Evolutionary conservation across 768 basidiomycete species (phyloP), one percentile per base, ranked within the genome.

Genomic region (Rhizopogon roseolus): DNA sequence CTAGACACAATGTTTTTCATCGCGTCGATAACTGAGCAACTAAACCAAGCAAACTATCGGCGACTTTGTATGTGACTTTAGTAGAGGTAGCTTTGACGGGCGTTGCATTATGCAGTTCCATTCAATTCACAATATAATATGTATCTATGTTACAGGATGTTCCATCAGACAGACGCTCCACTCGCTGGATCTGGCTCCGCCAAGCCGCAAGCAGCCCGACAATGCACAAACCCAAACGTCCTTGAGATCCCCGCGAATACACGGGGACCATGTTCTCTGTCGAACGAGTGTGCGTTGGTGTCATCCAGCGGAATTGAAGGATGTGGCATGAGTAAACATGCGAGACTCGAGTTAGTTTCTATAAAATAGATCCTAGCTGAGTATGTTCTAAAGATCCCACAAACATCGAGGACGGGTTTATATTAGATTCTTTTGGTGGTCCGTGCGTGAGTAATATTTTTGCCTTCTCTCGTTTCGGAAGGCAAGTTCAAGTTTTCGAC

Each of bases 311-410:
- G 72, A 71, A 64, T 60, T 61, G 66, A 73, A 66, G 67, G 61
- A 70, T 66, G 70, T 64, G 72, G 71, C 72, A 73, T 69, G 69
- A 66, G 65, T 73, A 71, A 72, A 72, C 68, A 70, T 73, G 72
- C 72, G 64, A 73, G 70, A 73, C 72, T 71, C 72, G n/a, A n/a
- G n/a, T n/a, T n/a, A n/a, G n/a, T n/a, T n/a, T n/a, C n/a, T n/a
- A n/a, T n/a, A n/a, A n/a, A n/a, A n/a, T n/a, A n/a, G n/a, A n/a
- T n/a, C n/a, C n/a, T n/a, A n/a, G n/a, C n/a, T n/a, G n/a, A n/a
- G 66, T 71, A 71, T 73, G 70, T 70, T 73, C 72, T 73, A 50
- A 65, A 57, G 70, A 67, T 66, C 64, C 68, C 56, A 13, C 6
- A 27, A 37, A 38, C 45, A 16, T 13, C 0, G 16, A 11, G 11